phyloP scores from a whole-genome alignment of 2,329 filamentous ascomycete genomes.

The Magnaporthales sp. region DNA sequence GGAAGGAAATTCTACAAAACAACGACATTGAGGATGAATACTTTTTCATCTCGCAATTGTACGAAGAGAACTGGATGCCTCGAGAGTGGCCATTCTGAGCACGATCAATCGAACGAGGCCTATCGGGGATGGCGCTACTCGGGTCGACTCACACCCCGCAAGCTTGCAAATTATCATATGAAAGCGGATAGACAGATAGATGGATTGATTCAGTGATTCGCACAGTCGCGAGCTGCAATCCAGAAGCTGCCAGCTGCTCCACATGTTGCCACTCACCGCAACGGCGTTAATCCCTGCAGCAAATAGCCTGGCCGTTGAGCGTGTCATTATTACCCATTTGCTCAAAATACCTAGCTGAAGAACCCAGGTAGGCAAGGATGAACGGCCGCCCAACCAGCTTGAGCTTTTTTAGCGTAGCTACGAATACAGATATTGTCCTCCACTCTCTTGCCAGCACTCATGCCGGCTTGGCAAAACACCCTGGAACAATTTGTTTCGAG shows the following conservation, averaged over 20 bases:
- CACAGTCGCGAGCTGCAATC: neutral
- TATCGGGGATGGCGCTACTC: neutral
- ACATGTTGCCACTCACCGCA: neutral
- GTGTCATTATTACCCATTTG: neutral
- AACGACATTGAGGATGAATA: constrained; percentile 45
- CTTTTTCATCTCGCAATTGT: constrained; percentile 52
- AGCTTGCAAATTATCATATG: neutral
- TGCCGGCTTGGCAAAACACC: too few relatives aligned
- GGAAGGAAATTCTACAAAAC: constrained; percentile 34
- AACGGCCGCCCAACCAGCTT: neutral
- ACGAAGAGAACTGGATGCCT: constrained; percentile 45
- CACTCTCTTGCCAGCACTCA: too few relatives aligned
- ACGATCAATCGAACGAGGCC: neutral
- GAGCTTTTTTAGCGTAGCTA: neutral
- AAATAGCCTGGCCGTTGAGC: neutral
- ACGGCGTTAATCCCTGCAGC: neutral
- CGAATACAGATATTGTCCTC: too few relatives aligned
- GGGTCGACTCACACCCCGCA: too few relatives aligned
- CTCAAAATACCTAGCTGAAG: neutral
- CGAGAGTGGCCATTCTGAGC: constrained; percentile 11
- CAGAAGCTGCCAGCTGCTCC: neutral
- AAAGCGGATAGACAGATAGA: neutral
- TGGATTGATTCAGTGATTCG: neutral
- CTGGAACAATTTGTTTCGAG: neutral
- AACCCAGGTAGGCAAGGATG: neutral